Base-by-base conservation (phyloP, 768 basidiomycete genomes). In the Tricholoma terreum region DNA sequence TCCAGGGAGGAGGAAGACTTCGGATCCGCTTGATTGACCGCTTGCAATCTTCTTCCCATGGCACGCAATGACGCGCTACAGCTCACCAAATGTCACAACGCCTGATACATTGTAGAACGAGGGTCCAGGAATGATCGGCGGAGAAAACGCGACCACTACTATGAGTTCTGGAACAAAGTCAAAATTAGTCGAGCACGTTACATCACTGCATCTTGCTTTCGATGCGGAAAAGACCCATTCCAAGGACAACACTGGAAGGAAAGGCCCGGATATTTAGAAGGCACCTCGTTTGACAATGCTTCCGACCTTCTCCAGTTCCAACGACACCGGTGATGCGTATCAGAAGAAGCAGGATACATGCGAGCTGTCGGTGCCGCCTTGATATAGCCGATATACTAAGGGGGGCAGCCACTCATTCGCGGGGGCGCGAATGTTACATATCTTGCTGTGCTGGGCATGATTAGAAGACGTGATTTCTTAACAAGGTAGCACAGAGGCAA, bases 81-180 rank as follows among this genome's bases (percentile, higher is more conserved):
- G 58, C 31, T 38, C 58, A 57, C 19, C 31, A 11, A 49, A 59
- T 65, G 63, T 51, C 63, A 65, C 58, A 50, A 38, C 22, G 19
- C 38, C 11, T 48, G 59, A 66, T 64, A 55, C 66, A 67, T 65
- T 63, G 49, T 55, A 40, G 58, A 69, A 69, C 63, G 70, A 72
- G 71, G 70, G 59, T 63, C 63, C 69, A 60, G 49, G 54, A 65
- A 63, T 63, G 70, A 74, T 74, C 69, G 67, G 70, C 71, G 72
- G 71, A 63, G 71, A 61, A 69, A 66, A 64, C 56, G 67, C 65
- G 65, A 67, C 56, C 35, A n/a, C n/a, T n/a, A 42, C 34, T 50
- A 46, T 54, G 49, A 22, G 51, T 59, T 50, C 31, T 54, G 48
- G 35, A 58, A 54, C 24, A 52, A 55, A 48, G 34, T 48, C 34